Evolutionary conservation across 306 rosid species (phyloP).

Genomic region (Rosa multiflora): DNA sequence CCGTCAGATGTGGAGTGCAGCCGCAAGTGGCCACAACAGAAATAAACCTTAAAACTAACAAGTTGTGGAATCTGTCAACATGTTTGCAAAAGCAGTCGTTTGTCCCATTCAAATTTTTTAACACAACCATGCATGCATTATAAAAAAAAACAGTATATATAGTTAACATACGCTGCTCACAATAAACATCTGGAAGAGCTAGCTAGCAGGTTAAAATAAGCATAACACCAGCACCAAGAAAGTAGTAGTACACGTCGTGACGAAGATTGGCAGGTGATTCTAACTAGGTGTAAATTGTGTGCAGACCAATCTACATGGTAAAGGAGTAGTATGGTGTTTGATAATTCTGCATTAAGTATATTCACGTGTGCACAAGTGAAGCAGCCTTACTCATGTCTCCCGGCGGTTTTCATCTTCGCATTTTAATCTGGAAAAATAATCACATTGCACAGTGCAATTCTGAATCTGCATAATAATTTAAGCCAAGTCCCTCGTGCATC

Average conservation of each 20-base stretch:
- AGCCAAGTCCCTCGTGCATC: slow-evolving; percentile 1
- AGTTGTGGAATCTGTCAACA: background rate
- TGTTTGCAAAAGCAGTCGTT: background rate
- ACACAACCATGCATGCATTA: background rate
- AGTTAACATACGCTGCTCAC: background rate
- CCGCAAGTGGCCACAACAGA: background rate
- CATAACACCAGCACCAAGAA: background rate
- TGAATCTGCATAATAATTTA: slow-evolving; percentile 3
- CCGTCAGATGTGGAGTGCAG: too few species aligned
- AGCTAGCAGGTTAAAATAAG: background rate
- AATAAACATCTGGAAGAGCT: background rate
- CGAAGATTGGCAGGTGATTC: background rate
- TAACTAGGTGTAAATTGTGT: background rate
- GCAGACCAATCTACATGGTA: background rate
- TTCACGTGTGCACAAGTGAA: slow-evolving; percentile 3
- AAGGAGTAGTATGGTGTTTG: background rate
- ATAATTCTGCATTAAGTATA: background rate
- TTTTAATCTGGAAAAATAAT: background rate
- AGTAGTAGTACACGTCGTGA: background rate
- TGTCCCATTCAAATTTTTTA: slow-evolving; percentile 2
- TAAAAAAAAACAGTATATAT: background rate
- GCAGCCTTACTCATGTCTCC: slow-evolving; percentile 10
- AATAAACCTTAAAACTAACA: background rate
- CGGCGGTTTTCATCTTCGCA: background rate
- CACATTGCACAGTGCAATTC: background rate